Evolutionary conservation across 805 yeast species (phyloP).

Genomic region (Starmerella etchellsii): DNA sequence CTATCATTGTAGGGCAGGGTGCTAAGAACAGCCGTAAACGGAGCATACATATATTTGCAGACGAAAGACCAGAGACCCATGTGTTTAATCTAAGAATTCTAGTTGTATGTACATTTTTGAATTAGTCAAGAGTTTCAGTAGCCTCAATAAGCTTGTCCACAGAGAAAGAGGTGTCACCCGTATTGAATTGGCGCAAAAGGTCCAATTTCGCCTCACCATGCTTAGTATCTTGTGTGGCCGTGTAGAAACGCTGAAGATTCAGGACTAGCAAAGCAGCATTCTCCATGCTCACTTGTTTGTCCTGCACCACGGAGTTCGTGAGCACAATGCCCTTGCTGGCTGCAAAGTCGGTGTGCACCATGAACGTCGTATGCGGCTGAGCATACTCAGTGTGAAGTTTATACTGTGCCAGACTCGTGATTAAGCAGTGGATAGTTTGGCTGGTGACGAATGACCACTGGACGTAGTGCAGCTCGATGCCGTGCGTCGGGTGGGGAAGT

Average conservation of each 20-base stretch:
- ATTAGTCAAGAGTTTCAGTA: slow-evolving; percentile 54
- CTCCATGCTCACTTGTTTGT: slow-evolving; percentile 48
- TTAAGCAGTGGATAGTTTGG: slow-evolving; percentile 70
- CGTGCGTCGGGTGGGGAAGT: slow-evolving; percentile 44
- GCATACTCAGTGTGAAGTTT: slow-evolving; percentile 85
- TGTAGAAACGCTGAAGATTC: slow-evolving; percentile 41
- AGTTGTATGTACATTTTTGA: background rate
- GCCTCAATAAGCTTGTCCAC: slow-evolving; percentile 57
- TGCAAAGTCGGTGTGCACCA: slow-evolving; percentile 68
- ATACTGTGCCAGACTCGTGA: slow-evolving; percentile 84
- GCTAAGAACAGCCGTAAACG: too few species aligned
- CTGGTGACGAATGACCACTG: slow-evolving; percentile 90
- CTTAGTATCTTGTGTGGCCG: slow-evolving; percentile 29
- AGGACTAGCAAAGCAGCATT: slow-evolving; percentile 60
- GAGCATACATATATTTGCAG: too few species aligned
- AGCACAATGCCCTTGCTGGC: slow-evolving; percentile 49
- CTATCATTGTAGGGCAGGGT: too few species aligned
- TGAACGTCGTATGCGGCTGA: slow-evolving; percentile 83
- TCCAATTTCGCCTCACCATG: slow-evolving; percentile 37
- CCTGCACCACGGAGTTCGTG: slow-evolving; percentile 72
- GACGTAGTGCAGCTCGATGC: slow-evolving; percentile 69
- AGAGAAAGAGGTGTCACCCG: slow-evolving; percentile 52
- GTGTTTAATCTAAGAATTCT: too few species aligned
- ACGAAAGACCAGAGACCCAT: too few species aligned
- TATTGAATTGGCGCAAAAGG: slow-evolving; percentile 54